A percentile compares a stretch with the other conserved stretches of the same genome.
phyloP scores from a whole-genome alignment of 2,329 filamentous ascomycete genomes.

The Alternaria sp. region DNA sequence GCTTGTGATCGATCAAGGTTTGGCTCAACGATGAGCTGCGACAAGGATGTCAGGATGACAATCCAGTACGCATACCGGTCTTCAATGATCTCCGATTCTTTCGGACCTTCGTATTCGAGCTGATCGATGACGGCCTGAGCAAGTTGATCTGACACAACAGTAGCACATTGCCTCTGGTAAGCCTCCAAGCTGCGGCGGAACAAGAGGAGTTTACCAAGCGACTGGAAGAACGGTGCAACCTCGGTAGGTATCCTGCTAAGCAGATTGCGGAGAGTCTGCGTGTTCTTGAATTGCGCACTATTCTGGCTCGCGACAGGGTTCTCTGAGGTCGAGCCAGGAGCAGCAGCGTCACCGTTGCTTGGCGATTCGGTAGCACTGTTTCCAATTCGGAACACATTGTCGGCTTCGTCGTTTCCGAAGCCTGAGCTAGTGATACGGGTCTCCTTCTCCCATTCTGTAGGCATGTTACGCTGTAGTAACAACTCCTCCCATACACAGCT shows the following conservation, averaged over 20 bases:
- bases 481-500: slow-evolving; percentile 88
- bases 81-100: slow-evolving; percentile 62
- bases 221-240: slow-evolving; percentile 86
- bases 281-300: slow-evolving; percentile 73
- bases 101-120: slow-evolving; percentile 62
- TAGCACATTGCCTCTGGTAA: slow-evolving; percentile 68
- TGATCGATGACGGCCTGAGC: slow-evolving; percentile 75
- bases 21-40: slow-evolving; percentile 80
- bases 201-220: slow-evolving; percentile 81
- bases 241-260: slow-evolving; percentile 80
- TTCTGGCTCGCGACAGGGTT: slow-evolving; percentile 32
- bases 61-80: slow-evolving; percentile 81
- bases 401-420: slow-evolving; percentile 52
- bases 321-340: slow-evolving; percentile 16
- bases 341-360: slow-evolving; percentile 21
- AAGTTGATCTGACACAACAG: slow-evolving; percentile 72
- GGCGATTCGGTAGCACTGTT: slow-evolving; percentile 33
- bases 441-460: slow-evolving; percentile 69
- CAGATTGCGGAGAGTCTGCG: slow-evolving; percentile 77
- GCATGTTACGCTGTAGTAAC: slow-evolving; percentile 75
- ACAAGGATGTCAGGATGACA: slow-evolving; percentile 78
- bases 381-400: slow-evolving; percentile 50
- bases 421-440: slow-evolving; percentile 54
- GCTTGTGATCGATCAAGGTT: slow-evolving; percentile 52
- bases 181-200: slow-evolving; percentile 76